Base-by-base conservation (phyloP, 2,329 filamentous ascomycete species). In the Cladosporium halotolerans region DNA sequence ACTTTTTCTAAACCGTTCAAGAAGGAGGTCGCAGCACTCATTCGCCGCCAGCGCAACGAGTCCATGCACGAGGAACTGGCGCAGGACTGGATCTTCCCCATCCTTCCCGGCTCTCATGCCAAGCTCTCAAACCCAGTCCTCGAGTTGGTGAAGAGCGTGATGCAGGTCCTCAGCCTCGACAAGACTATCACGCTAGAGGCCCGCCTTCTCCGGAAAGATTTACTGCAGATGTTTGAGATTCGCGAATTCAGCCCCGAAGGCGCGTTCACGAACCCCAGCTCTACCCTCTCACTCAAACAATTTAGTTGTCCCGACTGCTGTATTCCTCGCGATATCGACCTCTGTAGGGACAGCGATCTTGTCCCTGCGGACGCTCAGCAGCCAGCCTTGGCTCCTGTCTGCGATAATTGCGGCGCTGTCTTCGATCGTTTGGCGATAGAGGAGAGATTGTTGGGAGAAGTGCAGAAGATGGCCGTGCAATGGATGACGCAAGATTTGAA, bases 401-500 rank as follows among this genome's bases (percentile, higher is more conserved):
- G 93, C 68, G 71, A 76, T 1, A 87, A 85, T 65, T 99, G 93
- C 69, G 77, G 81, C 38, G 79, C 79, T 1, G 82, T 88, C 61
- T 91, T 88, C 63, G 84, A 93, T 65, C 79, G 85, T n/a, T 76
- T 95, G 23, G 79, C 78, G 1, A 82, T 97, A 39, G 93, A 99
- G 71, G 91, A 99, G 73, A 76, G 81, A 42, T 75, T 99, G 55
- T 80, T 99, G 40, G 81, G 79, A 0, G 79, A 86, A 53, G 85
- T 96, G 14, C 84, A 96, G 69, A 82, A 81, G 18, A 73, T 86
- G 66, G 76, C 89, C 7, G 79, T 89, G 23, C 83, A 86, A 62
- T 99, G 95, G 91, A 79, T 83, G 58, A 88, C 85, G 33, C 92
- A 97, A 73, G 93, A 99, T 69, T 72, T 97, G 54, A 89, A 89